Evolutionary conservation across 1,284 basidiomycete species (phyloP).

Genomic region (Pyrrhoderma lamaoense): DNA sequence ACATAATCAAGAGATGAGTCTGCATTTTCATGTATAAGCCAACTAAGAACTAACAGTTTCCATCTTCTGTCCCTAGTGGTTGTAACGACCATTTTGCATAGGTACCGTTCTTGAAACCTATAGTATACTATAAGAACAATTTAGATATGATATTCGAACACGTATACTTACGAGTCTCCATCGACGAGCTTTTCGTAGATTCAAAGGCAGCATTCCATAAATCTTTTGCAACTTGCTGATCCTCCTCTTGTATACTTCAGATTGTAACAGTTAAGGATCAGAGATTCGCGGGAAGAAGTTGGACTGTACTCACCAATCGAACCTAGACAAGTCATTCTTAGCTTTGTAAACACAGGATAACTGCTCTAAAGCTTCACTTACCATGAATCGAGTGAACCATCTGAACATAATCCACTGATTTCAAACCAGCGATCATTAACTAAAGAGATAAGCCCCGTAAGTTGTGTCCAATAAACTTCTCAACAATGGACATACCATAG

Average conservation of each 20-base stretch:
- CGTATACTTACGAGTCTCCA: conserved; percentile 21
- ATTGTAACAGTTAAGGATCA: neutral
- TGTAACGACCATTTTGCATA: conserved; percentile 23
- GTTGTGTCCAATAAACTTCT: too few species aligned
- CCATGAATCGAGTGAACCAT: conserved; percentile 17
- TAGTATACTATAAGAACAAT: neutral
- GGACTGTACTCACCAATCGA: conserved; percentile 5
- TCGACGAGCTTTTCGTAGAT: conserved; percentile 16
- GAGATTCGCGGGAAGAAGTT: neutral
- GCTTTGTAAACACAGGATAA: too few species aligned
- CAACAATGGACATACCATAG: conserved; percentile 10
- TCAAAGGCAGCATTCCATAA: conserved; percentile 19
- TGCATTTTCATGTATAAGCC: neutral
- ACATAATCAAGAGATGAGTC: neutral
- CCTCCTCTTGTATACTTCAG: conserved; percentile 18
- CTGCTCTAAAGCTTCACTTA: neutral
- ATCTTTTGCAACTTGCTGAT: conserved; percentile 12
- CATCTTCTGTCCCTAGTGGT: conserved; percentile 17
- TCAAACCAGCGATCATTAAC: conserved; percentile 20
- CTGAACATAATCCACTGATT: conserved; percentile 19
- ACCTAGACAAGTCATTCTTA: neutral
- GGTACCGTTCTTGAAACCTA: conserved; percentile 21
- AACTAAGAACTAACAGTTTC: conserved; percentile 14
- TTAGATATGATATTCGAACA: neutral
- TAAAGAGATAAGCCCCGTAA: neutral